Percentiles rank a stretch among this genome's conserved stretches.
These are phyloP conservation scores for Styphnolobium japonicum DNA, from an alignment of 306 rosid genomes.

Conservation along the genomic window DNA sequence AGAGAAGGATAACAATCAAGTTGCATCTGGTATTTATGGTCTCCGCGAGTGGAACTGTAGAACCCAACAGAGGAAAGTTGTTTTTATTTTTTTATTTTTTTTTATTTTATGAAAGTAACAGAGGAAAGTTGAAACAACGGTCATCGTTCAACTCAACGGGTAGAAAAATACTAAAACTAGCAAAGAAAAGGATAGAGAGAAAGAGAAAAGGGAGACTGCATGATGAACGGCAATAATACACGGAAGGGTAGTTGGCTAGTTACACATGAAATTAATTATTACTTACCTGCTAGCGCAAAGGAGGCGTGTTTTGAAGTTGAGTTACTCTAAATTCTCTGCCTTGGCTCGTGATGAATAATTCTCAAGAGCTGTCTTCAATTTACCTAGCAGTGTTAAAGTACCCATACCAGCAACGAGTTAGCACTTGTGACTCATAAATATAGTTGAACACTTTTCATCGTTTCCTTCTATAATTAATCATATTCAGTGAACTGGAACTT, in stretches of 20 bases:
- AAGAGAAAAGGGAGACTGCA: background rate
- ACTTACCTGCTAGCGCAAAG: background rate
- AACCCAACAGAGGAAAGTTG: background rate
- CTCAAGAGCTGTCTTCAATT: background rate
- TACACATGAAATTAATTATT: background rate
- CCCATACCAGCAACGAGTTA: background rate
- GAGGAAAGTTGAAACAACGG: background rate
- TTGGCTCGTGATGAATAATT: no score
- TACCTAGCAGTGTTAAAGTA: background rate
- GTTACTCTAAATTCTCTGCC: background rate
- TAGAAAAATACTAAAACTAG: background rate
- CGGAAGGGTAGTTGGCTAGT: background rate
- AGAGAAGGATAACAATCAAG: no score
- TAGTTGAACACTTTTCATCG: no score
- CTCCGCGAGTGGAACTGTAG: no score
- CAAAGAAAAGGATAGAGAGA: background rate
- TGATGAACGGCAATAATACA: background rate
- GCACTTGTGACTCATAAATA: background rate
- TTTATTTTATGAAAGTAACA: no score
- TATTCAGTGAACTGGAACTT: background rate
- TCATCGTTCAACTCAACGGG: background rate
- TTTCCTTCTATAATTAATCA: background rate
- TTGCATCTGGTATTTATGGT: no score
- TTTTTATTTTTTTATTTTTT: no score
- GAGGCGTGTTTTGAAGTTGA: background rate